Conservation (phyloP, 2,329 filamentous ascomycete genomes). For the Alternaria novae-zelandiae region DNA sequence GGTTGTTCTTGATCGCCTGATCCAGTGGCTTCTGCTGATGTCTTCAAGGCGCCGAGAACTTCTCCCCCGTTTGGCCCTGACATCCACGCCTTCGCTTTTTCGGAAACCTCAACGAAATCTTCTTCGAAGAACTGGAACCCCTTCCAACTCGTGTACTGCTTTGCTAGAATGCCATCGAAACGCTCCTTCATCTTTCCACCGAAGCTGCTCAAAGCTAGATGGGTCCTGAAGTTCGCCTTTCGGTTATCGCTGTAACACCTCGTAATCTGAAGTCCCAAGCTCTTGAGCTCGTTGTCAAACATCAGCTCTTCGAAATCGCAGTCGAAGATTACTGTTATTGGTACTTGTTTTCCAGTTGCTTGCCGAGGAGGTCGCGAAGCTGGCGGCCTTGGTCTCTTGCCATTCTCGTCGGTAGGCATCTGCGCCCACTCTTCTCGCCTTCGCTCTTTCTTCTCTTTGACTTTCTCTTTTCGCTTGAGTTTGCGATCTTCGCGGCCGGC, state of each 20-base stretch:
- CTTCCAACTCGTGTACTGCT: constrained; percentile 80
- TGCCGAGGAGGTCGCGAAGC: constrained; percentile 26
- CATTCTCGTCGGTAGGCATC: constrained; percentile 35
- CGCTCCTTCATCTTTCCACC: constrained; percentile 74
- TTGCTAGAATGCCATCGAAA: constrained; percentile 76
- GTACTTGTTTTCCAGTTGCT: constrained; percentile 64
- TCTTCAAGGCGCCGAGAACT: constrained; percentile 64
- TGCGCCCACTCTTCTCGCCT: constrained; percentile 54
- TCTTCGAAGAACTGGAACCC: constrained; percentile 74
- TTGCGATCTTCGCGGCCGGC: constrained; percentile 67
- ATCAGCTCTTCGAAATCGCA: constrained; percentile 92
- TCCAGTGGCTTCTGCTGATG: constrained; percentile 23
- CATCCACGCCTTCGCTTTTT: constrained; percentile 73
- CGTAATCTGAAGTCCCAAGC: constrained; percentile 82
- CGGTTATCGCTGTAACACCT: constrained; percentile 89
- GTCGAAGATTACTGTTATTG: constrained; percentile 83
- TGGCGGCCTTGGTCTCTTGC: constrained; percentile 21
- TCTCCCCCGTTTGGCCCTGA: constrained; percentile 61
- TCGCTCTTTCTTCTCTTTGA: constrained; percentile 59
- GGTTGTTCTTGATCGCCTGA: constrained; percentile 50
- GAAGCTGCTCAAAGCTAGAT: constrained; percentile 81
- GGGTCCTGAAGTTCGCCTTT: constrained; percentile 68
- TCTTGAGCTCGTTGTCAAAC: constrained; percentile 83
- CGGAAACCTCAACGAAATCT: constrained; percentile 74
- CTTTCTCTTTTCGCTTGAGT: constrained; percentile 64